Percentiles rank a stretch among this genome's conserved stretches.
phyloP scores from a whole-genome alignment of 306 rosid species.

The Albizia julibrissin region DNA sequence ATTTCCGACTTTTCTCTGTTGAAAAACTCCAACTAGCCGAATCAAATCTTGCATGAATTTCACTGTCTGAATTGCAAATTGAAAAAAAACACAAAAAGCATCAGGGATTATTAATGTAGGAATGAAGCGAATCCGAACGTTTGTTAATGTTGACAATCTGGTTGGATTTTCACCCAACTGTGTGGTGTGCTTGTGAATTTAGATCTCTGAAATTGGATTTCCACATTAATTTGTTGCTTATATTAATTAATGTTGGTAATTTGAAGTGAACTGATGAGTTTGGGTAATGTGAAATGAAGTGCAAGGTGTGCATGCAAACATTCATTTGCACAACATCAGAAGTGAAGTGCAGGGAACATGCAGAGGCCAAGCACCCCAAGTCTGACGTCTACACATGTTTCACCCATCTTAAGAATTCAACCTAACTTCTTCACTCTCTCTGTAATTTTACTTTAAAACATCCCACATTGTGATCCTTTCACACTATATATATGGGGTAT shows the following conservation, averaged over 20 bases:
- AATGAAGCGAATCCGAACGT: too few relatives aligned
- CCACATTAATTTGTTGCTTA: too few relatives aligned
- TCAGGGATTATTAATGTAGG: not conserved
- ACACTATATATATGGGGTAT: not conserved
- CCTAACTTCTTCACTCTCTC: not conserved
- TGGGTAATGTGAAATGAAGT: conserved; percentile 42
- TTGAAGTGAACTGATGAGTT: not conserved
- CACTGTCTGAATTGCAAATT: not conserved
- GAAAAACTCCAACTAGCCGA: not conserved
- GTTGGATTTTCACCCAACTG: too few relatives aligned
- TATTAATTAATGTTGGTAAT: not conserved
- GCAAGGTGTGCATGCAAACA: conserved; percentile 74
- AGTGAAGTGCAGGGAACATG: conserved; percentile 63
- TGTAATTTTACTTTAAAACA: not conserved
- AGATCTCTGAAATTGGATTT: not conserved
- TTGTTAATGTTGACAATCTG: too few relatives aligned
- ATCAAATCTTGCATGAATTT: not conserved
- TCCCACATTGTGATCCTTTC: not conserved
- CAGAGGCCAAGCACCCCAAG: conserved; percentile 48
- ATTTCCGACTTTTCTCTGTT: not conserved
- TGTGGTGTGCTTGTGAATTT: not conserved
- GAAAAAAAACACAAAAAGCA: too few relatives aligned
- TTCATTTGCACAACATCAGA: conserved; percentile 65
- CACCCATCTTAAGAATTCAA: conserved; percentile 57
- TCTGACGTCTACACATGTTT: conserved; percentile 54